These are phyloP conservation scores for Phtheirospermum japonicum DNA, from an alignment of 257 asterid genomes.

Conservation along the genomic window DNA sequence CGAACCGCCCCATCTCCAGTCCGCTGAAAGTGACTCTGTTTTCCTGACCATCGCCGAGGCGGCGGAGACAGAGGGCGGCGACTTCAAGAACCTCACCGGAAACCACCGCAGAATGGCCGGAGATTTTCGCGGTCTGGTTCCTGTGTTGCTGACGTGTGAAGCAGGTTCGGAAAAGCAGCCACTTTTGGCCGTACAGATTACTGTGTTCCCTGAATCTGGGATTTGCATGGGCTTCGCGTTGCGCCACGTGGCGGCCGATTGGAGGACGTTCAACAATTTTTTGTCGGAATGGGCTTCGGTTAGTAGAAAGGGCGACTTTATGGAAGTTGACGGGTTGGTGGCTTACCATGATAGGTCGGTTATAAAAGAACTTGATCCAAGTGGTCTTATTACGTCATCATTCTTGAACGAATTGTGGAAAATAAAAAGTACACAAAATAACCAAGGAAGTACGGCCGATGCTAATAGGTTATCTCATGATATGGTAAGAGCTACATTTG, in stretches of 20 bases:
- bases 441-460: background rate
- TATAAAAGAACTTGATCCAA: conserved; percentile 33
- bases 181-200: conserved; percentile 44
- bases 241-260: conserved; percentile 53
- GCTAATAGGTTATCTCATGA: background rate
- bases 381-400: conserved; percentile 22
- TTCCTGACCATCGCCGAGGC: conserved; percentile 38
- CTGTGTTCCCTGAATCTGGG: conserved; percentile 44
- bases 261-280: conserved; percentile 54
- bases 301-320: background rate
- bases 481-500: conserved; percentile 34
- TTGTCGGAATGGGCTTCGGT: conserved; percentile 39
- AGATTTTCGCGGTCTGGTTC: conserved; percentile 34
- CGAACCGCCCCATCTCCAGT: conserved; percentile 26
- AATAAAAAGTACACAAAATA: background rate
- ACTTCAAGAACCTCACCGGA: conserved; percentile 31
- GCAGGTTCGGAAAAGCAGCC: too few relatives aligned
- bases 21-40: conserved; percentile 31
- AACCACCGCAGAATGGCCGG: conserved; percentile 29
- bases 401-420: conserved; percentile 32
- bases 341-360: conserved; percentile 40
- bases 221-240: conserved; percentile 48
- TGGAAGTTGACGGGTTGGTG: too few relatives aligned
- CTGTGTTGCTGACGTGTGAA: conserved; percentile 19
- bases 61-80: conserved; percentile 10